Percentiles rank a stretch among this genome's conserved stretches.
Evolutionary conservation across 495 filamentous ascomycete genomes (phyloP).

Genomic region (Eremomyces bilateralis): DNA sequence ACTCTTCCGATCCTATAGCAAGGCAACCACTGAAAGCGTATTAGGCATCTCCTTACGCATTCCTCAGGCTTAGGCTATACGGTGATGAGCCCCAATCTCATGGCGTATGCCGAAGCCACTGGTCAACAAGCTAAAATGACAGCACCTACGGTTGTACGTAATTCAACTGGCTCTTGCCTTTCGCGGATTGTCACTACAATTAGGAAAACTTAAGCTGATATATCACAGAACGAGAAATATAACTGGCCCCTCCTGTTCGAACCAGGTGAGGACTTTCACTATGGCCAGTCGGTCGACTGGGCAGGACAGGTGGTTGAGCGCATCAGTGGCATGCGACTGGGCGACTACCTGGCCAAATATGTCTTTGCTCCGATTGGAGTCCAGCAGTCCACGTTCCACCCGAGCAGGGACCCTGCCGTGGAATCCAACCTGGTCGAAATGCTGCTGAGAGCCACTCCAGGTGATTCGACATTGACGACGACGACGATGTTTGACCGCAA

Average conservation of each 20-base stretch:
- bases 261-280: slow-evolving; percentile 15
- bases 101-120: background rate
- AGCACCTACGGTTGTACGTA: too few species aligned
- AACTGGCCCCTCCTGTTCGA: slow-evolving; percentile 16
- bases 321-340: slow-evolving; percentile 14
- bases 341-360: slow-evolving; percentile 23
- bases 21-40: slow-evolving; percentile 1
- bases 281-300: slow-evolving; percentile 13
- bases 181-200: slow-evolving; percentile 4
- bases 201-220: background rate
- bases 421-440: slow-evolving; percentile 8
- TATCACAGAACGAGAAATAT: background rate
- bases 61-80: slow-evolving; percentile 3
- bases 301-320: slow-evolving; percentile 9
- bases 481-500: slow-evolving; percentile 7
- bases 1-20: slow-evolving; percentile 1
- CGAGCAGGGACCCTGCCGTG: slow-evolving; percentile 18
- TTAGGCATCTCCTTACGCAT: slow-evolving; percentile 1
- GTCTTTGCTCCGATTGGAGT: slow-evolving; percentile 27
- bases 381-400: slow-evolving; percentile 21
- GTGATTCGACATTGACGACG: slow-evolving; percentile 11
- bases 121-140: background rate
- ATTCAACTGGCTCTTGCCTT: too few species aligned
- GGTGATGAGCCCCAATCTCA: background rate
- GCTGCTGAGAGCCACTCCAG: slow-evolving; percentile 5